Evolutionary conservation across 768 basidiomycete genomes (phyloP).

Genomic region (Suillus americanus): DNA sequence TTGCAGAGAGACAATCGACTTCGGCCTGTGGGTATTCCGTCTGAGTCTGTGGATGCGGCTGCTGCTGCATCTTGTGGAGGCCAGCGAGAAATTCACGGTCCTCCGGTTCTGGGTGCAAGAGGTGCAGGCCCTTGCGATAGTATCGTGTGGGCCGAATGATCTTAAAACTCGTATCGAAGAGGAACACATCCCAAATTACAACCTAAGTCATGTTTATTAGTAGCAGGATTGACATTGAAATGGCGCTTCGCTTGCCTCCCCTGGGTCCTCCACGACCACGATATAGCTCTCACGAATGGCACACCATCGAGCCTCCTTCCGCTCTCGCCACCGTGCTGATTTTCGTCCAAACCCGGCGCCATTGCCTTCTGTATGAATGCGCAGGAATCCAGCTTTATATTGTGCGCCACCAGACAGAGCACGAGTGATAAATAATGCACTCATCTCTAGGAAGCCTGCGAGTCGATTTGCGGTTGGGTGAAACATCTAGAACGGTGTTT

Average conservation of each 20-base stretch:
- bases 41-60: constrained; percentile 17
- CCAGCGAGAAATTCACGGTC: constrained; percentile 24
- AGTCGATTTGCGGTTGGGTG: constrained; percentile 90
- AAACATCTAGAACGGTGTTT: constrained; percentile 70
- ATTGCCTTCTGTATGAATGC: constrained; percentile 52
- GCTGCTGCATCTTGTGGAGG: constrained; percentile 17
- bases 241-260: constrained; percentile 55
- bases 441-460: constrained; percentile 89
- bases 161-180: constrained; percentile 84
- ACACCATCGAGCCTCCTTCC: constrained; percentile 82
- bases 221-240: neutral
- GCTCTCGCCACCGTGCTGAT: constrained; percentile 55
- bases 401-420: constrained; percentile 83
- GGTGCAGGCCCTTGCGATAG: constrained; percentile 80
- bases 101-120: constrained; percentile 46
- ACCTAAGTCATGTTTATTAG: constrained; percentile 42
- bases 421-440: constrained; percentile 78
- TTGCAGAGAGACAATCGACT: constrained; percentile 39
- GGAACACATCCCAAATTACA: constrained; percentile 91
- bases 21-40: constrained; percentile 20
- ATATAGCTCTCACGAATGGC: constrained; percentile 90
- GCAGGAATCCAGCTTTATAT: constrained; percentile 86
- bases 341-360: constrained; percentile 65
- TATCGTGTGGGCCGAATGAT: constrained; percentile 90
- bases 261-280: constrained; percentile 82